Percentiles rank a stretch among this genome's conserved stretches.
These are phyloP conservation scores for Ophiostoma ulmi DNA, from an alignment of 2,329 filamentous ascomycete species.

Conservation along the genomic window DNA sequence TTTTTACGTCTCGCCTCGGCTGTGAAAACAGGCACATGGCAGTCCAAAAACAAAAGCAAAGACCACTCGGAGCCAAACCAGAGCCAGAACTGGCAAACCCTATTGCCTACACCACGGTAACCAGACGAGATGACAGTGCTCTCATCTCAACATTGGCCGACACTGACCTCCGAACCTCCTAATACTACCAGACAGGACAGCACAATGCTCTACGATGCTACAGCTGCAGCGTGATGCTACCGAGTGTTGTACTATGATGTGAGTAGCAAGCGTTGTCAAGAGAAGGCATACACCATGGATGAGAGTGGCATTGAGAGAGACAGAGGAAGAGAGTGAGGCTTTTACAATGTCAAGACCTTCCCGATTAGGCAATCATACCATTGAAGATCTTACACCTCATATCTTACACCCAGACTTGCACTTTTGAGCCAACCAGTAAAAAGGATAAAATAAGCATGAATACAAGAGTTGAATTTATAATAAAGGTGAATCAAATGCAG, in stretches of 20 bases:
- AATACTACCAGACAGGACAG: neutral
- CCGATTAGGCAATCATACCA: neutral
- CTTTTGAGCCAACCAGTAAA: no score
- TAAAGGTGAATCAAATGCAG: no score
- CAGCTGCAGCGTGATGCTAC: neutral
- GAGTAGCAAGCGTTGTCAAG: neutral
- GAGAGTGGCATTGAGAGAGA: neutral
- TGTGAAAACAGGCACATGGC: neutral
- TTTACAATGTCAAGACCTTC: conserved; percentile 1
- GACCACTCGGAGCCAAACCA: neutral
- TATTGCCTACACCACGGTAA: neutral
- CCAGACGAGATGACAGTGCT: neutral
- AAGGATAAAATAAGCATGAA: no score
- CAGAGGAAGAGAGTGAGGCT: neutral
- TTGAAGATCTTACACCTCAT: neutral
- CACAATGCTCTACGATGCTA: neutral
- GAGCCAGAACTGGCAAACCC: neutral
- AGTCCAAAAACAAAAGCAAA: no score
- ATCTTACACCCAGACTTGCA: no score
- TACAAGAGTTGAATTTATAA: no score
- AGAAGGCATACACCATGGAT: neutral
- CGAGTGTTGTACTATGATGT: neutral
- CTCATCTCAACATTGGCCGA: neutral
- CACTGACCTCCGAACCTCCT: neutral
- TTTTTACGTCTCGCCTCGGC: neutral